Percentiles rank a stretch among this genome's conserved stretches.
Evolutionary conservation across 192 early-diverging fungal species (phyloP).

Genomic region (Umbelopsis sp.): DNA sequence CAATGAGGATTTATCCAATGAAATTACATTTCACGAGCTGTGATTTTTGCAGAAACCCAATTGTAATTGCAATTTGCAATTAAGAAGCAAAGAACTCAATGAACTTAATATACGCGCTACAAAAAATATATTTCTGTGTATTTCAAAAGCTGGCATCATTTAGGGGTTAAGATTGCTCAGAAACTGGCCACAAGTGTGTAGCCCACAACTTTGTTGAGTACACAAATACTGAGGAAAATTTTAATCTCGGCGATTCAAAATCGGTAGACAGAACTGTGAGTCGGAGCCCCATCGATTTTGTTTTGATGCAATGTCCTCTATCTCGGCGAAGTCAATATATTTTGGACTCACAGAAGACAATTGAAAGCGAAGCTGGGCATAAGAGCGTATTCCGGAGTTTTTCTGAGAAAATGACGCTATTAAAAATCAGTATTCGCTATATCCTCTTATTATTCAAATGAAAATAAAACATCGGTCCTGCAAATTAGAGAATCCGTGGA

Average conservation of each 20-base stretch:
- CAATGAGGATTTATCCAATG: too few species aligned
- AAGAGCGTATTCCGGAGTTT: slow-evolving; percentile 21
- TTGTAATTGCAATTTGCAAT: too few species aligned
- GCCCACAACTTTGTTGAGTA: background rate
- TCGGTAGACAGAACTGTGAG: slow-evolving; percentile 16
- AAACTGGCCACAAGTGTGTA: background rate
- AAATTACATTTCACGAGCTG: too few species aligned
- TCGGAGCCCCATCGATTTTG: slow-evolving; percentile 16
- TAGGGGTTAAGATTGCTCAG: too few species aligned
- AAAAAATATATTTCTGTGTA: too few species aligned
- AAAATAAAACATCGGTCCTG: background rate
- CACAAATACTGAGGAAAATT: background rate
- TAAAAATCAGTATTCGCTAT: slow-evolving; percentile 14
- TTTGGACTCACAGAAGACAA: slow-evolving; percentile 21
- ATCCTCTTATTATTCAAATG: background rate
- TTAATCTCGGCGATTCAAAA: background rate
- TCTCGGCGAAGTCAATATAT: slow-evolving; percentile 1
- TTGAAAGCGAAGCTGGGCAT: slow-evolving; percentile 12
- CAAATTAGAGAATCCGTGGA: too few species aligned
- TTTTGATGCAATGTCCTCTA: background rate
- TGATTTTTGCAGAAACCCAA: too few species aligned
- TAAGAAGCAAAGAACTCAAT: too few species aligned
- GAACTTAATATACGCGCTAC: too few species aligned
- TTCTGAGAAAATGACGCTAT: slow-evolving; percentile 19
- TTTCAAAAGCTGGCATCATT: too few species aligned